Percentiles rank a stretch among this genome's conserved stretches.
Conservation (phyloP, 2,329 filamentous ascomycete genomes). For the Aplosporella prunicola region DNA sequence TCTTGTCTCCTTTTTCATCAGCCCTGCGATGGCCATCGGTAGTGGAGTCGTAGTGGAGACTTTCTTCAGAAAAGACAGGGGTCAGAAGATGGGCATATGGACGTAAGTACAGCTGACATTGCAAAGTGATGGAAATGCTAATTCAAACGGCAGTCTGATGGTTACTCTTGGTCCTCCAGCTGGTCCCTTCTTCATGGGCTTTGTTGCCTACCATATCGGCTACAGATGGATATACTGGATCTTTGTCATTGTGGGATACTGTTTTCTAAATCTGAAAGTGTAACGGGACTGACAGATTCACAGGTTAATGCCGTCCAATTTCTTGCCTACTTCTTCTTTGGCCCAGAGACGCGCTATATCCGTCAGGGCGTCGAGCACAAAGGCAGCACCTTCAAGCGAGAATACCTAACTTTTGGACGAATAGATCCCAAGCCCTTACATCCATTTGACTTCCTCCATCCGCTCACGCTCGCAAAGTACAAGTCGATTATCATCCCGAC, state of each 20-base stretch:
- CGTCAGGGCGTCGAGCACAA: conserved; percentile 28
- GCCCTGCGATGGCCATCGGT: conserved; percentile 45
- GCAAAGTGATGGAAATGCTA: conserved; percentile 13
- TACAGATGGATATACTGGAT: conserved; percentile 53
- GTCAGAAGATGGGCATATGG: conserved; percentile 50
- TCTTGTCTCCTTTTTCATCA: conserved; percentile 48
- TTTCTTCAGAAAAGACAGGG: conserved; percentile 48
- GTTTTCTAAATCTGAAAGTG: not conserved
- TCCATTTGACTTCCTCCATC: conserved; percentile 43
- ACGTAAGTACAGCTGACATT: conserved; percentile 24
- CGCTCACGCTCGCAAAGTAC: conserved; percentile 38
- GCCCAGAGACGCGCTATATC: conserved; percentile 48
- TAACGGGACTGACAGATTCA: not conserved
- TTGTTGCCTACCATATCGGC: conserved; percentile 42
- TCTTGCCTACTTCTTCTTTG: conserved; percentile 46
- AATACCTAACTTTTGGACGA: conserved; percentile 33
- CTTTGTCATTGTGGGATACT: conserved; percentile 45
- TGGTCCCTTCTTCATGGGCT: conserved; percentile 33
- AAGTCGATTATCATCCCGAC: conserved; percentile 43
- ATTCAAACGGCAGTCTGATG: conserved; percentile 25
- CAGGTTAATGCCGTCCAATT: conserved; percentile 49
- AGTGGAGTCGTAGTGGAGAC: conserved; percentile 50
- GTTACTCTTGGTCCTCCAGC: conserved; percentile 41
- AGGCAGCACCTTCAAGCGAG: conserved; percentile 34
- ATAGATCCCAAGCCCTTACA: conserved; percentile 45